Evolutionary conservation across 2,329 filamentous ascomycete species (phyloP), one percentile per base, ranked within the genome.

Genomic region (Aureobasidium melanogenum): DNA sequence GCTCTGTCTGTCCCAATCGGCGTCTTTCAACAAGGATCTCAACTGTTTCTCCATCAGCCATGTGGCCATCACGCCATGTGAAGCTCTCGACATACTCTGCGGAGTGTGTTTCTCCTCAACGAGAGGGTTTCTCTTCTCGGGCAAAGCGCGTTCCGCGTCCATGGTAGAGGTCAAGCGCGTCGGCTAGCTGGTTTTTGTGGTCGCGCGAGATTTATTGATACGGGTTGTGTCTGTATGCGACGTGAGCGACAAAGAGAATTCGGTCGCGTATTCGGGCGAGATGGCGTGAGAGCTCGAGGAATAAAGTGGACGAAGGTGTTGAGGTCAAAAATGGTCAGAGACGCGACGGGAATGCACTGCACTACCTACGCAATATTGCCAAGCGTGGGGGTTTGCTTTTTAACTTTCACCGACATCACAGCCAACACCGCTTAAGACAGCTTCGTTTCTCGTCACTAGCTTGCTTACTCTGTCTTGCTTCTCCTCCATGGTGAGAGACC

Each of bases 1-100:
- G 82, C 75, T 95, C 89, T 26, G 94, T 99, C 77, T 96, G 92
- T 50, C 93, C 94, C 48, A 99, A 82, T 67, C 93, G 89, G 70
- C 94, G 88, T 71, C 91, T 87, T 74, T 87, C 80, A 65, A 97
- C 84, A 61, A 97, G 85, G 24, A 77, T 76, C 63, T 79, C 76
- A 63, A 75, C 77, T 80, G 70, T 38, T 41, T 7, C 32, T 7
- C 12, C 34, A 14, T 59, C 39, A 55, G 30, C 44, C 15, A 28
- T 38, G 51, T 52, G 46, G 48, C 48, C 39, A 30, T 30, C 32
- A 19, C 39, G 32, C 5, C 38, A 17, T 32, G 24, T 15, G 15
- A 14, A 19, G 55, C 10, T 26, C 38, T 60, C 12, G 26, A 61
- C 80, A 68, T 87, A 90, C 87, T 83, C 56, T 77, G 70, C 58